These are phyloP conservation scores for Nemania sp. DNA, from an alignment of 2,329 filamentous ascomycete genomes.

Conservation along the genomic window DNA sequence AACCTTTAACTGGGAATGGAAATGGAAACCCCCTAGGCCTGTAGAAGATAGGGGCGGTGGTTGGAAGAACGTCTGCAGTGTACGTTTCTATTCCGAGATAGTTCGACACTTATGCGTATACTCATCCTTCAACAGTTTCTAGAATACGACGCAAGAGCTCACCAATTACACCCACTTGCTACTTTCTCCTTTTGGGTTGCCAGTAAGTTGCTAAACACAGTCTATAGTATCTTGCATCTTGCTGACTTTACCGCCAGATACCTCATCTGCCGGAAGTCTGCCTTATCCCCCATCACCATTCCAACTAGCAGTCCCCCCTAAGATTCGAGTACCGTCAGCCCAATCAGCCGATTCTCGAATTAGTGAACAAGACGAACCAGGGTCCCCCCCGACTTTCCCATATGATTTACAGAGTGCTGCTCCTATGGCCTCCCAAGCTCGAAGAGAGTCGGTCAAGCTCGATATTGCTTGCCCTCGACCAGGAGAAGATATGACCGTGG, in stretches of 20 bases:
- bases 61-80: slow-evolving; percentile 95
- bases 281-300: slow-evolving; percentile 78
- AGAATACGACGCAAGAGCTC: slow-evolving; percentile 94
- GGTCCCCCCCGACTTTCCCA: slow-evolving; percentile 61
- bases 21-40: slow-evolving; percentile 89
- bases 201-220: slow-evolving; percentile 63
- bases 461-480: slow-evolving; percentile 89
- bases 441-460: slow-evolving; percentile 75
- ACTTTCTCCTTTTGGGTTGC: slow-evolving; percentile 97
- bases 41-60: slow-evolving; percentile 87
- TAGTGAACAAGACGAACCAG: slow-evolving; percentile 75
- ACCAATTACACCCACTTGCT: slow-evolving; percentile 87
- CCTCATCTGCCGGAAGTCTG: slow-evolving; percentile 60
- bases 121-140: slow-evolving; percentile 74
- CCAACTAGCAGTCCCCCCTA: slow-evolving; percentile 77
- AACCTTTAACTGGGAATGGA: slow-evolving; percentile 96
- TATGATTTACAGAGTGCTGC: slow-evolving; percentile 54
- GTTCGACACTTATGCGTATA: slow-evolving; percentile 24
- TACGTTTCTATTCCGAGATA: slow-evolving; percentile 55
- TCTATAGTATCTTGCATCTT: slow-evolving; percentile 25
- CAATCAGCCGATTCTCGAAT: slow-evolving; percentile 88
- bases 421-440: slow-evolving; percentile 38
- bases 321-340: slow-evolving; percentile 84
- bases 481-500: slow-evolving; percentile 83
- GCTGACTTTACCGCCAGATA: slow-evolving; percentile 55